Conservation (phyloP, 106 monocot genomes). For the Dactylorhiza incarnata region DNA sequence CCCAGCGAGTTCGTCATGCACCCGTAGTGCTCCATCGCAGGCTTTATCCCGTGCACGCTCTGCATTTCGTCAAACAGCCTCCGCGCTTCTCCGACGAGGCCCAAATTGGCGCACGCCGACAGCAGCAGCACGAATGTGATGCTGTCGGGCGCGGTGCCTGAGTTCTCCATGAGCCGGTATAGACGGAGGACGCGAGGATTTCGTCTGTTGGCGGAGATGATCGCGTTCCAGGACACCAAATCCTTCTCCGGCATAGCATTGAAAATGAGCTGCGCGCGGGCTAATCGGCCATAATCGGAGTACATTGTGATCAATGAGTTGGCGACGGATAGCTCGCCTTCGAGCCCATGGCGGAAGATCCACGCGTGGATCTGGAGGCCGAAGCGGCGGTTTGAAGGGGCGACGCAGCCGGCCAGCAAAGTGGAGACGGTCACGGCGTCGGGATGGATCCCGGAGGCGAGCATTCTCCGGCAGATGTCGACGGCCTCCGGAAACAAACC, state of each 20-base stretch:
- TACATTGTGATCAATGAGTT: slow-evolving; percentile 70
- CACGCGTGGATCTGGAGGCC: slow-evolving; percentile 59
- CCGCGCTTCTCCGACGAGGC: slow-evolving; percentile 48
- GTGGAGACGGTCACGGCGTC: slow-evolving; percentile 51
- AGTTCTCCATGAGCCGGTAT: slow-evolving; percentile 53
- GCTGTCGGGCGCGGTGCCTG: slow-evolving; percentile 42
- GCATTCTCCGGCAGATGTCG: slow-evolving; percentile 33
- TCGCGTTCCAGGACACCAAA: slow-evolving; percentile 74
- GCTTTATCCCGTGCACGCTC: slow-evolving; percentile 35
- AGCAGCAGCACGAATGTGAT: slow-evolving; percentile 68
- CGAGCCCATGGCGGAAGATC: slow-evolving; percentile 53
- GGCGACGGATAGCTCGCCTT: slow-evolving; percentile 31
- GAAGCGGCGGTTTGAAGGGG: background rate
- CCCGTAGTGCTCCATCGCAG: slow-evolving; percentile 56
- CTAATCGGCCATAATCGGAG: slow-evolving; percentile 11
- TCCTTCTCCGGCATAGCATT: slow-evolving; percentile 54
- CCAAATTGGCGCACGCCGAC: slow-evolving; percentile 56
- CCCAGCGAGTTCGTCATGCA: slow-evolving; percentile 87
- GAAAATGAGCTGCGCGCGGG: slow-evolving; percentile 33
- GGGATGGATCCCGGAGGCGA: slow-evolving; percentile 21
- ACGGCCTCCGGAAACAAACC: slow-evolving; percentile 43
- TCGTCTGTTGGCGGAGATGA: slow-evolving; percentile 45
- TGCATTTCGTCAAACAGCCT: slow-evolving; percentile 53
- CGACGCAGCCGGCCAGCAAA: slow-evolving; percentile 22
- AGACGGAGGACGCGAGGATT: slow-evolving; percentile 24